Conservation (phyloP, 352 stramenopile genomes). For the Phytophthora cajani region DNA sequence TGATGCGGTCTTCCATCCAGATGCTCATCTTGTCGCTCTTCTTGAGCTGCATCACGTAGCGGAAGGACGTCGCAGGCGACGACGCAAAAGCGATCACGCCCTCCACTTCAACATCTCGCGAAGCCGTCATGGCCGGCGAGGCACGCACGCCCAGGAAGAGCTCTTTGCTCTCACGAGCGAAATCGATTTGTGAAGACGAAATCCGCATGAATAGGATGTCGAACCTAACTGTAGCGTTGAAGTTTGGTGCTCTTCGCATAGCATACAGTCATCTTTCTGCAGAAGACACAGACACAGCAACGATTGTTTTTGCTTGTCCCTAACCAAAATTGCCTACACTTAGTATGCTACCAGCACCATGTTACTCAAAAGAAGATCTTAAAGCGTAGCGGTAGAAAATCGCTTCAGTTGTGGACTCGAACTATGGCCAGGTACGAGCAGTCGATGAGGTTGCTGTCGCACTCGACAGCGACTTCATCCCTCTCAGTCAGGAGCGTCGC, state of each 20-base stretch:
- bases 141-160: not conserved
- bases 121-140: not conserved
- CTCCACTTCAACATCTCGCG: slow-evolving; percentile 16
- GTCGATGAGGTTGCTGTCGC: not conserved
- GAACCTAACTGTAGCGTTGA: not conserved
- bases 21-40: not conserved
- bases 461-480: not conserved
- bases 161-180: not conserved
- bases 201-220: too few species aligned
- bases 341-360: too few species aligned
- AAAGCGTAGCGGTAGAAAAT: too few species aligned
- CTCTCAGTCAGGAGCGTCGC: not conserved
- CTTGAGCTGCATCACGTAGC: slow-evolving; percentile 14
- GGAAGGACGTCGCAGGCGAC: not conserved
- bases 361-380: too few species aligned
- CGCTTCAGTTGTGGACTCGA: not conserved
- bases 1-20: not conserved
- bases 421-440: not conserved
- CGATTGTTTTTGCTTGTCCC: too few species aligned
- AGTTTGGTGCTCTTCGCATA: not conserved
- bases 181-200: not conserved
- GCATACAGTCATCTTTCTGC: too few species aligned
- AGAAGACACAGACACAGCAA: too few species aligned
- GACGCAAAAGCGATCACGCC: slow-evolving; percentile 11
- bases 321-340: too few species aligned